Percentiles rank a stretch among this genome's conserved stretches.
phyloP scores from a whole-genome alignment of 2,329 filamentous ascomycete genomes.

The Leptographium flavum region DNA sequence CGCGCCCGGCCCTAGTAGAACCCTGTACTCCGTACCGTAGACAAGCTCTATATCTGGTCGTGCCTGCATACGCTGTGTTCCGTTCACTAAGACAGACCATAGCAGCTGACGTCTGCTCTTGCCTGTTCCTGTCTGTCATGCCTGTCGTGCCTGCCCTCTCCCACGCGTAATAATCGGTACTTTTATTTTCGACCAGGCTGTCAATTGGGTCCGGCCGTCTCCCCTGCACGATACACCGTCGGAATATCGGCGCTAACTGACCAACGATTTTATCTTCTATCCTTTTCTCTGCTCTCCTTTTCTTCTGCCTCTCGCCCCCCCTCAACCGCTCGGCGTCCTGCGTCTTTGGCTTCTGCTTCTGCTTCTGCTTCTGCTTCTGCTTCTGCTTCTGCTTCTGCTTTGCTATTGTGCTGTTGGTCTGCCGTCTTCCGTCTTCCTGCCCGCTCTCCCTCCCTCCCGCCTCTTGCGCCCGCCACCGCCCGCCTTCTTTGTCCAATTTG shows the following conservation, averaged over 20 bases:
- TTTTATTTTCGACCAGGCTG: neutral
- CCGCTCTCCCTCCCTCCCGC: too few species aligned
- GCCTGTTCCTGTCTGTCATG: neutral
- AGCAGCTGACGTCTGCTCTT: neutral
- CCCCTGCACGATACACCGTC: neutral
- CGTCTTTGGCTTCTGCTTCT: too few species aligned
- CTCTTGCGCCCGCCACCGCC: too few species aligned
- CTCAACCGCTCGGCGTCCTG: neutral
- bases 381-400: too few species aligned
- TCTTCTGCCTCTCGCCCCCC: neutral
- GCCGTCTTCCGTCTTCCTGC: too few species aligned
- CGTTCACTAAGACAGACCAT: neutral
- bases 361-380: too few species aligned
- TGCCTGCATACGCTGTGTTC: neutral
- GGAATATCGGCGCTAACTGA: too few species aligned
- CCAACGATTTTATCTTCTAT: slow-evolving; percentile 1
- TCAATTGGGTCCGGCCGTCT: neutral
- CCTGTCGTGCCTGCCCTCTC: neutral
- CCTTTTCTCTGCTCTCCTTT: neutral
- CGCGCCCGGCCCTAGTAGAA: neutral
- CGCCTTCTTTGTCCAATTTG: too few species aligned
- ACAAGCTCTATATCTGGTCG: neutral
- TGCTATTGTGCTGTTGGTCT: too few species aligned
- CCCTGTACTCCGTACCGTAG: neutral
- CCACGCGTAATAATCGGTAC: neutral